phyloP scores from a whole-genome alignment of 345 rosid species.

The Arabis alpina region DNA sequence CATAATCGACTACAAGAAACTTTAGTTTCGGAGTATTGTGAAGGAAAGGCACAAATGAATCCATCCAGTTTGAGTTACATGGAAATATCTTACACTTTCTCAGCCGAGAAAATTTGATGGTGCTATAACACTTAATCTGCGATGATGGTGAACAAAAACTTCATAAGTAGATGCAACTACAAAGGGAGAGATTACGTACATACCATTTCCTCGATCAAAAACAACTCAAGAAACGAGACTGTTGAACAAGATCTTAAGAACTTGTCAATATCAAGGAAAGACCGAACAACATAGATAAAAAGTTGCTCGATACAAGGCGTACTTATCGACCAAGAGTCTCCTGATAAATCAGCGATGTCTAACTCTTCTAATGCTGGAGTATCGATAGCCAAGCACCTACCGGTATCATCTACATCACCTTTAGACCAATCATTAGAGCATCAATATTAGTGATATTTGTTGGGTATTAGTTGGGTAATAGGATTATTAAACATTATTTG shows the following conservation, averaged over 20 bases:
- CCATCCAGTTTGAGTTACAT: neutral
- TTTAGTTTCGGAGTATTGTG: neutral
- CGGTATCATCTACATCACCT: no score
- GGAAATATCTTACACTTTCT: neutral
- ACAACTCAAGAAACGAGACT: neutral
- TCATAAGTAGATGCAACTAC: neutral
- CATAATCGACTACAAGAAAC: conserved; percentile 2
- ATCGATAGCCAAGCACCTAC: no score
- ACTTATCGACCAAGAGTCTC: no score
- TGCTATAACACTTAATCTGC: no score
- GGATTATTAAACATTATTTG: no score
- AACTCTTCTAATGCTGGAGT: no score
- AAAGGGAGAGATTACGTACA: neutral
- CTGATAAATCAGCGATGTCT: no score
- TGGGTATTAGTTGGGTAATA: no score
- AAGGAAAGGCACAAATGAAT: neutral
- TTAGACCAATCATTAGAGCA: no score
- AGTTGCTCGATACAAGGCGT: neutral
- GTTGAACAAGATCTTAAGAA: neutral
- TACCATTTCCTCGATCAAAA: neutral
- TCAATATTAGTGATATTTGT: no score
- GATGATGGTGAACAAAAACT: neutral
- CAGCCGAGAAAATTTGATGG: conserved; percentile 9
- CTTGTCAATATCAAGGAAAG: neutral
- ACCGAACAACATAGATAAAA: neutral